Conservation (phyloP, 345 rosid genomes). For the Sapria himalayana region DNA sequence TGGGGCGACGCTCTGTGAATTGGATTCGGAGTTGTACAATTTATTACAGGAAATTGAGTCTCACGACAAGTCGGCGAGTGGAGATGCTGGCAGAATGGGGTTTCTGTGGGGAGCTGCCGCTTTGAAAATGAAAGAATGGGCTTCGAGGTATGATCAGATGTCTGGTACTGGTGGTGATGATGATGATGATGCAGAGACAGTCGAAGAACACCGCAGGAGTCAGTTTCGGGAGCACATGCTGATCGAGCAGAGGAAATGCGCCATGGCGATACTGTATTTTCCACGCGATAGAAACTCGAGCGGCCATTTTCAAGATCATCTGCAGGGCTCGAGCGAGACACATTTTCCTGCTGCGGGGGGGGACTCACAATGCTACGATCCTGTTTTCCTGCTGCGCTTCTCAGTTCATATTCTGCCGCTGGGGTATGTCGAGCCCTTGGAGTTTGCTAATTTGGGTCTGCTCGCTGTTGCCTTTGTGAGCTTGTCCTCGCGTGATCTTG, state of each 20-base stretch:
- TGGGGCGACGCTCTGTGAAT: constrained; percentile 58
- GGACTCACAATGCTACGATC: constrained; percentile 38
- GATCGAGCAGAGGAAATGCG: constrained; percentile 54
- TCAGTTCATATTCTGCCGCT: constrained; percentile 34
- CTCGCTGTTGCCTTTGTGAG: constrained; percentile 69
- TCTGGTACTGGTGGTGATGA: constrained; percentile 9
- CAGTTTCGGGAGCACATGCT: constrained; percentile 67
- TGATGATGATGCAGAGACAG: constrained; percentile 24
- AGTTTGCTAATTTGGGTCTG: constrained; percentile 73
- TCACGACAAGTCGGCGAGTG: constrained; percentile 14
- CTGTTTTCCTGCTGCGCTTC: constrained; percentile 56
- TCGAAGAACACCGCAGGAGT: constrained; percentile 27
- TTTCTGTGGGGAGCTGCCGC: constrained; percentile 73
- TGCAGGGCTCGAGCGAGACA: constrained; percentile 19
- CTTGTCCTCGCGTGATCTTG: constrained; percentile 65
- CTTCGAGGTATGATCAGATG: constrained; percentile 22
- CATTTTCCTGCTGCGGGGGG: constrained; percentile 15
- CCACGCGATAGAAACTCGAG: constrained; percentile 34
- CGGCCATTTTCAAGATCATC: too few relatives aligned
- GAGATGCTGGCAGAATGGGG: constrained; percentile 26
- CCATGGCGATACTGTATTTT: constrained; percentile 41
- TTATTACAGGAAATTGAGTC: constrained; percentile 43
- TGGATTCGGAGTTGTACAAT: constrained; percentile 51
- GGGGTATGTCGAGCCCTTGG: constrained; percentile 57
- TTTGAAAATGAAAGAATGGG: constrained; percentile 26